A percentile compares a stretch with the other conserved stretches of the same genome.
phyloP scores from a whole-genome alignment of 768 basidiomycete genomes.

The Pleurotus sapidus region DNA sequence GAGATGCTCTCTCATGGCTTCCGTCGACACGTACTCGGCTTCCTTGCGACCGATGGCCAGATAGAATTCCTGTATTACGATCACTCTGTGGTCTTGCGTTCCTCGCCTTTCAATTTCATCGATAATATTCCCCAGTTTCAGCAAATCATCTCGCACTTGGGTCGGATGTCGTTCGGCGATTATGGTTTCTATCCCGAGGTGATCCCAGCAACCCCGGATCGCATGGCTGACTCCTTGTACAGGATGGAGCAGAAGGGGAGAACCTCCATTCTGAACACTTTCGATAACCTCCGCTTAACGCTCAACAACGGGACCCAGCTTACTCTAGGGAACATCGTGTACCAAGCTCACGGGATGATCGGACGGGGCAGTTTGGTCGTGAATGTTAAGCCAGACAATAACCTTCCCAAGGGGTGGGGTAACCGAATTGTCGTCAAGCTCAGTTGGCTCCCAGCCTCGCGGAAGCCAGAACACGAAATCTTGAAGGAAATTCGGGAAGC shows the following conservation, averaged over 20 bases:
- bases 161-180: neutral
- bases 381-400: neutral
- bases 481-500: neutral
- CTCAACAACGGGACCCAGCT: neutral
- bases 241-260: neutral
- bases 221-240: neutral
- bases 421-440: neutral
- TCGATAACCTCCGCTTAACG: neutral
- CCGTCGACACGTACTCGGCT: constrained; percentile 16
- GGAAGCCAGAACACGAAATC: neutral
- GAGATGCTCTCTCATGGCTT: constrained; percentile 19
- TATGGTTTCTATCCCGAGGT: neutral
- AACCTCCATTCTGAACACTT: neutral
- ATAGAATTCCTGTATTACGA: constrained; percentile 18
- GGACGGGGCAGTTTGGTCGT: constrained; percentile 1
- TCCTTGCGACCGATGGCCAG: constrained; percentile 11
- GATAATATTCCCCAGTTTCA: constrained; percentile 3
- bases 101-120: constrained; percentile 11
- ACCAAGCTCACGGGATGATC: neutral
- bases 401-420: too few relatives aligned
- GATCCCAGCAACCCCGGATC: neutral
- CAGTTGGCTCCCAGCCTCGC: neutral
- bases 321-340: neutral
- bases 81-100: constrained; percentile 15
- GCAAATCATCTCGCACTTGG: neutral